Evolutionary conservation across 306 rosid genomes (phyloP).

Genomic region (Parietaria judaica): DNA sequence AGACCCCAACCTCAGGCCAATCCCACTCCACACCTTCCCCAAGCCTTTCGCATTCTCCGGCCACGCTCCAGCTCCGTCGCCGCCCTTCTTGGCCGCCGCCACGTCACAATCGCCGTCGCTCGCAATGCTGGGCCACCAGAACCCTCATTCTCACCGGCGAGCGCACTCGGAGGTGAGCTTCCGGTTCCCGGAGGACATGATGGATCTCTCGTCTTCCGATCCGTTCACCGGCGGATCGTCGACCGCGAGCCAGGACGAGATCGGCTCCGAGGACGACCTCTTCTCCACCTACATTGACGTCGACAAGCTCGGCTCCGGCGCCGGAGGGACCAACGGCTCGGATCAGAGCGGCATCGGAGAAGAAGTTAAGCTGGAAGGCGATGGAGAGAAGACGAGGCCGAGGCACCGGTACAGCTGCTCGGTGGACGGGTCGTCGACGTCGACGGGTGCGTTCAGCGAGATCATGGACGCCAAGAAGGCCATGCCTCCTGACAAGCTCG

Average conservation of each 20-base stretch:
- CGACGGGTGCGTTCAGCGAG: conserved; percentile 74
- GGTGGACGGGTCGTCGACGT: conserved; percentile 61
- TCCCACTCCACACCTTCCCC: conserved; percentile 31
- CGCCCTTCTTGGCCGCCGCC: conserved; percentile 14
- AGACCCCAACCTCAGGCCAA: conserved; percentile 10
- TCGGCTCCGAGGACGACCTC: conserved; percentile 95
- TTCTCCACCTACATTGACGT: conserved; percentile 95
- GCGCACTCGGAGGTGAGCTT: conserved; percentile 72
- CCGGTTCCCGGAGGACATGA: conserved; percentile 71
- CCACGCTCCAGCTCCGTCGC: conserved; percentile 17
- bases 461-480: conserved; percentile 98
- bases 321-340: conserved; percentile 28
- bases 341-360: conserved; percentile 43
- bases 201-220: conserved; percentile 71
- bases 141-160: conserved; percentile 44
- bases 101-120: conserved; percentile 12
- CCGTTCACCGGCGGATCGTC: conserved; percentile 80
- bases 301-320: conserved; percentile 60
- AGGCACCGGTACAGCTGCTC: conserved; percentile 80
- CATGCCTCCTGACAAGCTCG: conserved; percentile 99
- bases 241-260: conserved; percentile 76
- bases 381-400: conserved; percentile 50
- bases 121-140: conserved; percentile 16
- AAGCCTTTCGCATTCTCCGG: conserved; percentile 8
- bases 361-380: conserved; percentile 18